These are phyloP conservation scores for Bifiguratus adelaidae DNA, from an alignment of 192 early-diverging fungal genomes.

Conservation along the genomic window DNA sequence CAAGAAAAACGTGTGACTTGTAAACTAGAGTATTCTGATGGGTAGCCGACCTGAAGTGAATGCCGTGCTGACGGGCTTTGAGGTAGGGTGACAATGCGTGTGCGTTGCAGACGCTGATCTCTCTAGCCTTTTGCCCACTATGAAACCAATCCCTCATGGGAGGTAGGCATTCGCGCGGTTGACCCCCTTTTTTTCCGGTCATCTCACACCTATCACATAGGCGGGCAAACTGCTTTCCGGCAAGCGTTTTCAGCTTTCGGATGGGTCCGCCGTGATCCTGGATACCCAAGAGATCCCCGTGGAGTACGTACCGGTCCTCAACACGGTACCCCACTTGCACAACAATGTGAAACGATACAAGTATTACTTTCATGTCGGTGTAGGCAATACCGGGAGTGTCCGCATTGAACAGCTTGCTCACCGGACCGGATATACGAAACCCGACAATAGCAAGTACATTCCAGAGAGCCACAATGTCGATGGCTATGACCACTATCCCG, in stretches of 20 bases:
- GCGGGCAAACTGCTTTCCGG: background rate
- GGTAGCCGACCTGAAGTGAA: no score
- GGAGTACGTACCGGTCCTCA: constrained; percentile 3
- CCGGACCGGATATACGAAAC: background rate
- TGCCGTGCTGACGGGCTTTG: constrained; percentile 1
- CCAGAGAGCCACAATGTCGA: background rate
- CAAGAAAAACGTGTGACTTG: no score
- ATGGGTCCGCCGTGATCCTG: background rate
- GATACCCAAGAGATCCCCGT: constrained; percentile 1
- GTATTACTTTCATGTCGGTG: constrained; percentile 8
- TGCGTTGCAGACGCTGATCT: background rate
- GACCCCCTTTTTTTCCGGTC: background rate
- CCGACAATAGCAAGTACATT: constrained; percentile 1
- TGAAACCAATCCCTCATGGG: constrained; percentile 1
- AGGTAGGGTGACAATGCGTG: background rate
- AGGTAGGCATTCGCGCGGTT: background rate
- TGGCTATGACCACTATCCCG: background rate
- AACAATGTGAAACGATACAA: background rate
- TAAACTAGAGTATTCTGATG: no score
- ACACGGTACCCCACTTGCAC: constrained; percentile 3
- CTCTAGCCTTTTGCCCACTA: background rate
- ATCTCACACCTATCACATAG: no score
- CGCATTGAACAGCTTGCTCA: background rate
- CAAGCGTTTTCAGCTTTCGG: background rate
- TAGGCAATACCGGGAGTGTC: background rate